phyloP scores from a whole-genome alignment of 169 alveolate species.

The Plasmodium ovale region DNA sequence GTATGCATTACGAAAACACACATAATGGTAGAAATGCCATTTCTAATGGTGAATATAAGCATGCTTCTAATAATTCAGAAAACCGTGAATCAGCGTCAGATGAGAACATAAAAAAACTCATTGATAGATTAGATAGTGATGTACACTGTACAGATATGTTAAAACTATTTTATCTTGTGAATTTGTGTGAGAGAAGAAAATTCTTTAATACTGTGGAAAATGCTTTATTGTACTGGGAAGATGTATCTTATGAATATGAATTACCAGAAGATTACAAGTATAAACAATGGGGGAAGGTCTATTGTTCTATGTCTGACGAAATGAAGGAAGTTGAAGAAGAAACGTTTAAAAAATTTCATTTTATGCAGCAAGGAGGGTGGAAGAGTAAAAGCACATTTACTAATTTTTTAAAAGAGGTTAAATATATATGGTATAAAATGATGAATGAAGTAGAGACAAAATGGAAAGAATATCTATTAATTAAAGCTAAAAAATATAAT shows the following conservation, averaged over 20 bases:
- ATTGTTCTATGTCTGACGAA: neutral
- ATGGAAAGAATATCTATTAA: too few species aligned
- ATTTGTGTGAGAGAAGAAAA: neutral
- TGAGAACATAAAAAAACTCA: too few species aligned
- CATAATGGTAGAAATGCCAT: too few species aligned
- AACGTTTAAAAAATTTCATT: neutral
- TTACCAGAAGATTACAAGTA: neutral
- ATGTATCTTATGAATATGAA: neutral
- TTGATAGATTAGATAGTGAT: neutral
- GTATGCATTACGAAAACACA: too few species aligned
- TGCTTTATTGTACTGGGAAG: neutral
- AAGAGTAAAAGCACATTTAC: neutral
- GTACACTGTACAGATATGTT: neutral
- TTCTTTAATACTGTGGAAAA: neutral
- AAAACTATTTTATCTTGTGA: neutral
- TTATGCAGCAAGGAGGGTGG: neutral
- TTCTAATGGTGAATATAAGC: too few species aligned
- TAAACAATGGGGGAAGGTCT: conserved; percentile 18
- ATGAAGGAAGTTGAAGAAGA: neutral
- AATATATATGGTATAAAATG: neutral
- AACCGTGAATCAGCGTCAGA: too few species aligned
- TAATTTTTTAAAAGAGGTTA: neutral
- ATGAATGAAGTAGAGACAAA: too few species aligned
- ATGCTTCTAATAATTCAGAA: too few species aligned
- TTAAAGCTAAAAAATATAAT: too few species aligned